Evolutionary conservation across 2,329 filamentous ascomycete species (phyloP), one percentile per base, ranked within the genome.

Genomic region (Alternaria metachromatica): DNA sequence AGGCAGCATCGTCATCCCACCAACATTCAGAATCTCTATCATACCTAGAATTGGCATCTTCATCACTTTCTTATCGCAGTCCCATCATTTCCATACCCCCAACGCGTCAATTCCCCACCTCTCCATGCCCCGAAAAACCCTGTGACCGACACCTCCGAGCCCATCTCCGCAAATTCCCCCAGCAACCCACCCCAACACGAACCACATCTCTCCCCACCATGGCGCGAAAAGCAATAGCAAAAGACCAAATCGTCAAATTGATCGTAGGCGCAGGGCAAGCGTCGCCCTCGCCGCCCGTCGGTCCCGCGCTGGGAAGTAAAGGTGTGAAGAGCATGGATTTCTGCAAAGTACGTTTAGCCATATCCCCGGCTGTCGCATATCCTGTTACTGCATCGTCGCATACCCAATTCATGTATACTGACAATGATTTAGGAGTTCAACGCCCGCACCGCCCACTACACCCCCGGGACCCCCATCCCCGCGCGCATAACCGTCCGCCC

Each of bases 271-370:
- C 96, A 61, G 96, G 96, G 25, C 93, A 97, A 82, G 96, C 96
- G 64, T 95, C 90, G 76, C 96, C 96, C 28, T 96, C 94, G 82
- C 96, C 96, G 33, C 96, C 96, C 5, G 94, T 99, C 76, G 96
- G 96, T 85, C 96, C 96, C 62, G 96, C 96, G 58, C 87, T 99
- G 70, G 96, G 96, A 83, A 95, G 91, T 81, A 98, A 97, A 85
- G 96, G 96, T 86, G 92, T 99, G 67, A 99, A 99, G 86, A 96
- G 92, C 62, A 99, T 99, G 91, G 96, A 99, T 83, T 99, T 98
- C 81, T 98, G 96, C 89, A 98, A 67, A 56, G 65, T 67, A 67
- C 13, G 61, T 56, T 10, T 6, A 23, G 4, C 23, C 4, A 23
- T 23, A 4, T 4, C 23, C 23, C 23, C 23, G 23, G 5, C 23